Percentiles rank a stretch among this genome's conserved stretches.
Conservation (phyloP, 768 basidiomycete species). For the Boletus rex-veris region DNA sequence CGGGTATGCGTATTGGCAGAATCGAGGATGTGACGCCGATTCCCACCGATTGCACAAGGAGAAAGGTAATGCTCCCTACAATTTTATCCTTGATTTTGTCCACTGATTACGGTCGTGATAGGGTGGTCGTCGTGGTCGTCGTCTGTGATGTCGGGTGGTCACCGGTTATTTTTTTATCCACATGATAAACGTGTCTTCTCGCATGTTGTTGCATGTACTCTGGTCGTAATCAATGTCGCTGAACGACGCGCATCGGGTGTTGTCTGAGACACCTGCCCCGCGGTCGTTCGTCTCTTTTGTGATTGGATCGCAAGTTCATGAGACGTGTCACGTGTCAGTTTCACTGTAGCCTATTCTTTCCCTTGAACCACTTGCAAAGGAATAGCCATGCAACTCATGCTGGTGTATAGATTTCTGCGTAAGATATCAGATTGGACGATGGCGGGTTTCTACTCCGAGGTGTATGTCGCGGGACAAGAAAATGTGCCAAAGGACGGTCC, state of each 20-base stretch:
- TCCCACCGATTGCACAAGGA: slow-evolving; percentile 94
- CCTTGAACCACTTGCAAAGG: neutral
- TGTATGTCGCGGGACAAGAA: slow-evolving; percentile 53
- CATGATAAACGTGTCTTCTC: slow-evolving; percentile 20
- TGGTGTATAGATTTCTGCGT: slow-evolving; percentile 58
- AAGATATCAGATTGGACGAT: slow-evolving; percentile 61
- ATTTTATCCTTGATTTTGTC: neutral
- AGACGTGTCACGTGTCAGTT: neutral
- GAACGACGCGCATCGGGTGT: slow-evolving; percentile 82
- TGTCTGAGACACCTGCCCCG: slow-evolving; percentile 61
- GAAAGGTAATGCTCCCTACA: slow-evolving; percentile 64
- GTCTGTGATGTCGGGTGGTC: slow-evolving; percentile 54
- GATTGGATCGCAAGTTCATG: neutral
- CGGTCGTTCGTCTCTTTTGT: slow-evolving; percentile 49
- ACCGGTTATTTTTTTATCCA: slow-evolving; percentile 6
- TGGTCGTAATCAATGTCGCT: slow-evolving; percentile 57
- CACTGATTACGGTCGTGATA: slow-evolving; percentile 27
- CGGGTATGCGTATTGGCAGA: slow-evolving; percentile 96
- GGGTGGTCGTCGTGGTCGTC: slow-evolving; percentile 99
- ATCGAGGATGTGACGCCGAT: slow-evolving; percentile 99
- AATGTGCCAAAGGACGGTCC: slow-evolving; percentile 56
- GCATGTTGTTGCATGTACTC: slow-evolving; percentile 35
- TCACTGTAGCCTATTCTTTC: neutral
- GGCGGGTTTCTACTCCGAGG: slow-evolving; percentile 57
- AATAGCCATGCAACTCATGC: slow-evolving; percentile 42